Base-by-base conservation (phyloP, 768 basidiomycete genomes). In the Rhodotorula taiwanensis region DNA sequence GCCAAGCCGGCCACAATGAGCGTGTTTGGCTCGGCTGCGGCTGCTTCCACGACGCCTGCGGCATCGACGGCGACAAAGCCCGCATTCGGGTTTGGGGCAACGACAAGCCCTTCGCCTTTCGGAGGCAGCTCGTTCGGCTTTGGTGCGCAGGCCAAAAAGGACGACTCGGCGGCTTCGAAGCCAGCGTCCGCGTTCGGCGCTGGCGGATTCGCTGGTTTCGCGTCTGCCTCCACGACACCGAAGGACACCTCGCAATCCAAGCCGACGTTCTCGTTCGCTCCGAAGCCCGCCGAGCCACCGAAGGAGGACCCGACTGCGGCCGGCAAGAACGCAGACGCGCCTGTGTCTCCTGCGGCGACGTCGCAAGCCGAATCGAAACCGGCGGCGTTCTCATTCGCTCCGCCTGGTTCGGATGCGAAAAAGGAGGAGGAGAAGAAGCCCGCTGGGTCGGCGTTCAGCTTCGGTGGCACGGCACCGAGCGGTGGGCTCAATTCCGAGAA, bases 71-170 rank as follows among this genome's bases (percentile, higher is more conserved):
- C 30, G 28, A 4, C n/a, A 14, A 49, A 57, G 47, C 55, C 55
- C n/a, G 55, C 55, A 2, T 36, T 36, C 33, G 55, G 45, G 14
- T 56, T 56, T 21, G 55, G 45, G 2, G 31, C 47, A 11, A 4
- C 49, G 49, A 51, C 16, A 5, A 23, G 20, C 36, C 27, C 47
- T 31, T 33, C 33, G 13, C 39, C 47, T 3, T 33, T 44, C 31
- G 57, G 57, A 5, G 39, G 36, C 4, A 52, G 59, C 10, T 52
- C 52, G n/a, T 60, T 60, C 52, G 52, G 59, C 21, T 60, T 60
- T 23, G 43, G 52, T 0, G 39, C 59, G 20, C 42, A 50, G 28
- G 42, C 50, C 30, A 33, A 50, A 20, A 16, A 50, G 18, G 31
- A 23, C 4, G 31, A 33, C 30, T 18, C 5, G 5, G 31, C 9